A percentile compares a stretch with the other conserved stretches of the same genome.
phyloP scores from a whole-genome alignment of 179 eudicot species.

The Pouteria campechiana region DNA sequence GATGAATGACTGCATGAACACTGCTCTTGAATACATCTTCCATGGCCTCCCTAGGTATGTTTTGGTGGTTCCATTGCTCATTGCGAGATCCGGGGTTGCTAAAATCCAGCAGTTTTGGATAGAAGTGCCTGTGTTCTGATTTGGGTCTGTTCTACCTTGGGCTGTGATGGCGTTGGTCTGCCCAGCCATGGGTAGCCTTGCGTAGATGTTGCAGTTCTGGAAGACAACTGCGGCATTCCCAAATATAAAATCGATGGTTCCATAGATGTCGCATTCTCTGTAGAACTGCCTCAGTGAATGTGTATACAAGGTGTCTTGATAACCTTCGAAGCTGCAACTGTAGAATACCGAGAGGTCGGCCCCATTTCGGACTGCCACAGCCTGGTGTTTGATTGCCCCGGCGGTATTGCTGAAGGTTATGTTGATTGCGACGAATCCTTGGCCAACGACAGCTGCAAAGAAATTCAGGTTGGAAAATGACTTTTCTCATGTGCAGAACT shows the following conservation, averaged over 20 bases:
- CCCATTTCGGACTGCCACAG: constrained; percentile 69
- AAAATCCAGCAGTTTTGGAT: constrained; percentile 48
- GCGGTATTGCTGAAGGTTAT: constrained; percentile 73
- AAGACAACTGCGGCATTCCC: constrained; percentile 71
- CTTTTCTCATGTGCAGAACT: too few species aligned
- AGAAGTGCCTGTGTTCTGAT: constrained; percentile 71
- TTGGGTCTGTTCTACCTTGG: constrained; percentile 76
- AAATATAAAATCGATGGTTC: constrained; percentile 72
- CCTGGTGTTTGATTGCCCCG: constrained; percentile 75
- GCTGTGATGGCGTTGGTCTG: constrained; percentile 81
- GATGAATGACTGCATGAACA: constrained; percentile 43
- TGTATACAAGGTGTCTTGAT: constrained; percentile 75
- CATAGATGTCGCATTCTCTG: constrained; percentile 64
- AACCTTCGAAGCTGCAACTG: constrained; percentile 71
- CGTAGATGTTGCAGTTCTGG: constrained; percentile 58
- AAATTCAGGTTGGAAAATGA: too few species aligned
- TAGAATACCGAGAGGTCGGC: constrained; percentile 72
- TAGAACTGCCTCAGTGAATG: constrained; percentile 76
- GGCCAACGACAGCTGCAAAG: constrained; percentile 51
- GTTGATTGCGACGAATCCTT: constrained; percentile 54
- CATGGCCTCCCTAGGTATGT: constrained; percentile 78
- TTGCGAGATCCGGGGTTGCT: constrained; percentile 45
- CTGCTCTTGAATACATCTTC: constrained; percentile 58
- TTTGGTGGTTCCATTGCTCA: constrained; percentile 11
- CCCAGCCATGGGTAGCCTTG: constrained; percentile 37